Conservation (phyloP, 2,329 filamentous ascomycete genomes). For the Penicillium sp. region DNA sequence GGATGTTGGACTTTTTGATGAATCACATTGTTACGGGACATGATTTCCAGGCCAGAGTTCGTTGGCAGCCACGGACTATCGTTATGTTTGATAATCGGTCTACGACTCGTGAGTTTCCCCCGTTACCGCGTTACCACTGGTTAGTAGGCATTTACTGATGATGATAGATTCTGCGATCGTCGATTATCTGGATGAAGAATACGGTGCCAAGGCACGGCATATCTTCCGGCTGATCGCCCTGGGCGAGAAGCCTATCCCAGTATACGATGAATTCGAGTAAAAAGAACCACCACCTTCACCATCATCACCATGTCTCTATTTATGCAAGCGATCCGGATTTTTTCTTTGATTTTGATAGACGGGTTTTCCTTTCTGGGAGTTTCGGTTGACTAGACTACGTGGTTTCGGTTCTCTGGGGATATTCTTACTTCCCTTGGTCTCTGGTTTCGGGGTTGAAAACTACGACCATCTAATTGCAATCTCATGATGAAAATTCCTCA, state of each 20-base stretch:
- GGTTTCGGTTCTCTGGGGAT: neutral
- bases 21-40: slow-evolving; percentile 55
- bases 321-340: slow-evolving; percentile 7
- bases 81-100: slow-evolving; percentile 59
- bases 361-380: slow-evolving; percentile 19
- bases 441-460: slow-evolving; percentile 5
- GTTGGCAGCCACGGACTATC: slow-evolving; percentile 57
- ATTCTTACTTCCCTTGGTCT: neutral
- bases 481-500: neutral
- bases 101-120: slow-evolving; percentile 51
- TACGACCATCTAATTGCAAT: neutral
- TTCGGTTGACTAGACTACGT: slow-evolving; percentile 12
- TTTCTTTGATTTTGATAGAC: slow-evolving; percentile 33
- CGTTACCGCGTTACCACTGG: neutral
- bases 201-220: slow-evolving; percentile 54
- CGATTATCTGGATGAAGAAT: slow-evolving; percentile 56
- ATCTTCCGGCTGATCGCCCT: slow-evolving; percentile 59
- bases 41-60: slow-evolving; percentile 56
- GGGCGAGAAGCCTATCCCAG: slow-evolving; percentile 57
- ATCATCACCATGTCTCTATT: slow-evolving; percentile 6
- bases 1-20: slow-evolving; percentile 56
- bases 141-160: slow-evolving; percentile 21
- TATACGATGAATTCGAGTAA: slow-evolving; percentile 42
- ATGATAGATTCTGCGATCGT: slow-evolving; percentile 56
- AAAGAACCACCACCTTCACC: neutral